A percentile compares a stretch with the other conserved stretches of the same genome.
These are phyloP conservation scores for Pseudocohnilembus persalinus DNA, from an alignment of 169 alveolate genomes.

Conservation along the genomic window DNA sequence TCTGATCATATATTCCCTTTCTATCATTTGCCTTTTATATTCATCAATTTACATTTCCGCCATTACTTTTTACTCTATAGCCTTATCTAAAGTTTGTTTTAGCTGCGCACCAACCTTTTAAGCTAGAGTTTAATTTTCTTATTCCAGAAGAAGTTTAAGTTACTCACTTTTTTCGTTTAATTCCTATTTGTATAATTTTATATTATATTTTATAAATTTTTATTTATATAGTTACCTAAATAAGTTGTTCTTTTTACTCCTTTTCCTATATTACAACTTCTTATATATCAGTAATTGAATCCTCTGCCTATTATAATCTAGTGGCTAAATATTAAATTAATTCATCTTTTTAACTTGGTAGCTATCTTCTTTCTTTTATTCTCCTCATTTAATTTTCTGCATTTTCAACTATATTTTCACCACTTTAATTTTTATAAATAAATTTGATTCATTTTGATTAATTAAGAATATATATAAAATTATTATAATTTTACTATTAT, in stretches of 20 bases:
- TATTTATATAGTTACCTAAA: neutral
- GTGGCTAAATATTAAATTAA: neutral
- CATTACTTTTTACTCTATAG: neutral
- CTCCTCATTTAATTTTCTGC: neutral
- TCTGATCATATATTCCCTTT: neutral
- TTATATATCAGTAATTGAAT: neutral
- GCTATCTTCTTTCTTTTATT: neutral
- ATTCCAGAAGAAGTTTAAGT: neutral
- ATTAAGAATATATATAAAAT: no score
- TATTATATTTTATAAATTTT: no score
- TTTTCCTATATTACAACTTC: neutral
- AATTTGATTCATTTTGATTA: no score
- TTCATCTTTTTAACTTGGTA: neutral
- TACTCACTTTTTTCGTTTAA: neutral
- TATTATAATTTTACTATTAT: no score
- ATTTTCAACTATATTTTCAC: neutral
- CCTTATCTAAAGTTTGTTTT: neutral
- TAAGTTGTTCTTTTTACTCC: neutral
- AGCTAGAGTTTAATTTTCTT: neutral
- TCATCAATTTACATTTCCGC: neutral
- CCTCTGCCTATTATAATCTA: neutral
- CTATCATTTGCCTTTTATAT: neutral
- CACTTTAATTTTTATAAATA: no score
- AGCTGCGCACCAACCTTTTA: neutral
- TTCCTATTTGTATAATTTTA: neutral